Evolutionary conservation across 2,329 filamentous ascomycete genomes (phyloP), one percentile per base, ranked within the genome.

Genomic region (Aureobasidium sp.): DNA sequence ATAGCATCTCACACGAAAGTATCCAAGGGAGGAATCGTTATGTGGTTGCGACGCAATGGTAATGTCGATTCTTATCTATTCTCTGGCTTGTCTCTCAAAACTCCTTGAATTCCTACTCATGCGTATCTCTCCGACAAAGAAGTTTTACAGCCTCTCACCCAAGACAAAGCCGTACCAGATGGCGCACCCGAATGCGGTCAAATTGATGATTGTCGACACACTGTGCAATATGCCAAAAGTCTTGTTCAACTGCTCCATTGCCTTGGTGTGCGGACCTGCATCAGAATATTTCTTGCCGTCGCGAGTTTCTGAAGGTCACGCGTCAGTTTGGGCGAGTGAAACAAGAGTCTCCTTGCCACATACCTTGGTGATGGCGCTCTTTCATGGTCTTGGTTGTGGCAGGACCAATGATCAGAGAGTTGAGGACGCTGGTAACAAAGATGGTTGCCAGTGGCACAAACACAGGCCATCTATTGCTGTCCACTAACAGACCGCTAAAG

Each of bases 251-350:
- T 80, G 81, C 68, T 84, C 75, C 92, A 97, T 97, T 77, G 93
- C 90, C 68, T 87, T 81, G 5, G 89, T 94, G 70, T 96, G 90
- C 42, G 91, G 89, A 0, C 86, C 82, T 58, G 84, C 78, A 66
- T 96, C 91, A 70, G 88, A 89, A 74, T 87, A 90, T 72, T 88
- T 89, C 82, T 96, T 97, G 61, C 91, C 91, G 72, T 97, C 93
- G 69, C 87, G 86, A 65, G 88, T 91, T 80, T 93, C 92, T 82
- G 63, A 22, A 36, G 42, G 25, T 2, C 12, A 37, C 17, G 9
- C 5, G 31, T 64, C 44, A 61, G 61, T 56, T 17, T 27, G 49
- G 1, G 59, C 49, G 5, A 17, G 5, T 9, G 29, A 5, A 11
- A 27, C 15, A 34, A 20, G 2, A 41, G 12, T 17, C 17, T 15